Evolutionary conservation across 148 eudicot species (phyloP), one percentile per base, ranked within the genome.

Genomic region (Chenopodium quinoa): DNA sequence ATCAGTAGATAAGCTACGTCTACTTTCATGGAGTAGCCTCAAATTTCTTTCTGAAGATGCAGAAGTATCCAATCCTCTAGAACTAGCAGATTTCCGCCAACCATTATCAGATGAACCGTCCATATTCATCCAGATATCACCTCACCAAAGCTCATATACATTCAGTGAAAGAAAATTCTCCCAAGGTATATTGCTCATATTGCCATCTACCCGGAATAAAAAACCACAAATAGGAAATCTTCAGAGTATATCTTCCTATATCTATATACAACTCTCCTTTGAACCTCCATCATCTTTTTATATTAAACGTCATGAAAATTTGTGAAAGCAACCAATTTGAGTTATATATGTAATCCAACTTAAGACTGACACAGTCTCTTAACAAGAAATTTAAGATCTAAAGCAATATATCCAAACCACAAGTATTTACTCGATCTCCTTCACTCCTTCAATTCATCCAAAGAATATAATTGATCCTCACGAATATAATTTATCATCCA

Each of bases 71-170:
- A 88, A 86, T 62, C 91, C 91, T 83, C 94, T 90, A 23, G 92
- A 91, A 79, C 84, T 86, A 76, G 87, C 83, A 60, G 93, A 86
- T 79, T 81, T 87, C 64, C 80, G 89, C 93, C 93, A 87, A 79
- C 86, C 88, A 81, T 91, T 88, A 71, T 89, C 91, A 80, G 97
- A 92, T 74, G 99, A 92, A 84, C 92, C 90, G 76, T 93, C 98
- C 95, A 91, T 91, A 27, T 11, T 88, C 83, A 89, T 66, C 84
- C 82, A 69, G 82, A 72, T 73, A 82, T 78, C 37, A 82, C 54
- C 62, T 78, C 78, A 85, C 77, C 81, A 77, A 80, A 80, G 58
- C 29, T 58, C 65, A 82, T 40, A 76, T 40, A 82, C 71, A 25
- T 62, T 75, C 60, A 20, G 79, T 48, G 83, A 56, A 48, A 79